Conservation (phyloP, 169 alveolate genomes). For the Plasmodium vivax region DNA sequence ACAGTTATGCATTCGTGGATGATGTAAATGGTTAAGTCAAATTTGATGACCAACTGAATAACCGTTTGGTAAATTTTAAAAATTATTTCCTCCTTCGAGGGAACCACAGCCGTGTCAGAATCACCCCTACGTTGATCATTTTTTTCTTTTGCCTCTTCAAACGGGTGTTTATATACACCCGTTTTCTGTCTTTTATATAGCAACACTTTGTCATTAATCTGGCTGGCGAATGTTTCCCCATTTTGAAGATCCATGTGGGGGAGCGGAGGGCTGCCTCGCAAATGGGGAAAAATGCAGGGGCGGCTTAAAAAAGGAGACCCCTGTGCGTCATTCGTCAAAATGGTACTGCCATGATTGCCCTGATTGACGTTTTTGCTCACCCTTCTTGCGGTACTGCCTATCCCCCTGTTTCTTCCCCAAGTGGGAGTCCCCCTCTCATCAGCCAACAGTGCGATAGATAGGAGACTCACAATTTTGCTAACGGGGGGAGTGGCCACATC, state of each 20-base stretch:
- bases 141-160: not conserved
- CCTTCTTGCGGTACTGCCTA: not conserved
- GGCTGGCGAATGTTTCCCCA: not conserved
- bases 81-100: not conserved
- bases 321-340: not conserved
- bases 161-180: not conserved
- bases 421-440: not conserved
- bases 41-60: constrained; percentile 18
- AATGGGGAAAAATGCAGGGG: not conserved
- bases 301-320: not conserved
- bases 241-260: not conserved
- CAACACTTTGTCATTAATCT: not conserved
- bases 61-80: constrained; percentile 22
- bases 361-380: not conserved
- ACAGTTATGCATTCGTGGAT: constrained; percentile 43
- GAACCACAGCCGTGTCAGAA: not conserved
- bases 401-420: not conserved
- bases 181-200: constrained; percentile 16
- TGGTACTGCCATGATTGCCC: not conserved
- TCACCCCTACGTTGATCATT: not conserved
- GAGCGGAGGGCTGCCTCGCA: not conserved
- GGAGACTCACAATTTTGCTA: not conserved
- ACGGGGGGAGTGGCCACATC: not conserved
- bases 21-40: constrained; percentile 44
- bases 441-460: not conserved